A percentile compares a stretch with the other conserved stretches of the same genome.
Evolutionary conservation across 257 asterid species (phyloP).

Genomic region (Fraxinus cuspidata): DNA sequence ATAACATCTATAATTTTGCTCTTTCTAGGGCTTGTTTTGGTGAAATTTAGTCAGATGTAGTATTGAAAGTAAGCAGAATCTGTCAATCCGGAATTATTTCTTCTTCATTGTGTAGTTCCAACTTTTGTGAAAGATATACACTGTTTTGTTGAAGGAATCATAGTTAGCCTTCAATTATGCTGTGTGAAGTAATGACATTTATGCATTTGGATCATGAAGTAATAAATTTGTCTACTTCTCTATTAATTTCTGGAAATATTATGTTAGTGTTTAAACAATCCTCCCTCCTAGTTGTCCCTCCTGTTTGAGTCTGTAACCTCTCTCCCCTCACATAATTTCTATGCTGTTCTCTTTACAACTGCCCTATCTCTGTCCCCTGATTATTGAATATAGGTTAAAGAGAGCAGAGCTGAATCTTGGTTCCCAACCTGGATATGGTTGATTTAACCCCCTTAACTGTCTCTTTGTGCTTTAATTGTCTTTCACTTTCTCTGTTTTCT

Average conservation of each 20-base stretch:
- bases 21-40: too few relatives aligned
- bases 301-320: neutral
- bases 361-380: neutral
- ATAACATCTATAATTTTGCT: too few relatives aligned
- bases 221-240: neutral
- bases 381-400: neutral
- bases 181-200: slow-evolving; percentile 3
- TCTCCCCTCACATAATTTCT: neutral
- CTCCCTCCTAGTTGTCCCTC: neutral
- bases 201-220: neutral
- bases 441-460: too few relatives aligned
- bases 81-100: neutral
- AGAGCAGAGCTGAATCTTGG: too few relatives aligned
- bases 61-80: neutral
- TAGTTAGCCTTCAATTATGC: neutral
- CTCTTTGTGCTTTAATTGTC: neutral
- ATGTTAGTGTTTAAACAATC: neutral
- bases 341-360: neutral
- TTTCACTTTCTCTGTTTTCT: neutral
- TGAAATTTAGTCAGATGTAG: neutral
- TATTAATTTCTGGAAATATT: neutral
- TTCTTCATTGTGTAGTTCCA: slow-evolving; percentile 2
- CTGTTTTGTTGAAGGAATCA: neutral
- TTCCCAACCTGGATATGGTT: too few relatives aligned
- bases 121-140: neutral